Evolutionary conservation across 2,329 filamentous ascomycete species (phyloP), one percentile per base, ranked within the genome.

Genomic region (Elsinoe ampelina): DNA sequence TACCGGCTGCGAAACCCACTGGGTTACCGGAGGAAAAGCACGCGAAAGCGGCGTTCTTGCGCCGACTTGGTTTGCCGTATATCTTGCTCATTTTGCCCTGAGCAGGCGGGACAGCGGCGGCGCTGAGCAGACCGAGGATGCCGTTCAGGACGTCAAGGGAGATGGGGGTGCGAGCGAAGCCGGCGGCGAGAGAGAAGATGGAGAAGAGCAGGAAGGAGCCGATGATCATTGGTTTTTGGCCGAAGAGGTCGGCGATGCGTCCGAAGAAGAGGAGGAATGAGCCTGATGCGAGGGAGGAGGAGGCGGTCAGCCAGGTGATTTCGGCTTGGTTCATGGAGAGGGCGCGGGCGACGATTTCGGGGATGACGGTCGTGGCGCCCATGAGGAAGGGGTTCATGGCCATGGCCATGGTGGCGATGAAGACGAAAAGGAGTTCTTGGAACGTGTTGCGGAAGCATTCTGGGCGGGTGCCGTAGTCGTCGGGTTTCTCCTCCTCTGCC

Each of bases 221-320:
- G 15, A 85, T 75, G 63, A 86, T 82, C 65, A 86, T 74, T 0
- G 70, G 62, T 61, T 81, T 82, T 34, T 83, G 76, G n/a, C 83
- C 84, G 48, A 86, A 81, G 43, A 85, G 72, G 64, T 87, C 84
- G 1, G 83, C 82, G 5, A 85, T 70, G 61, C 80, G 80, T 38
- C 83, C 84, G 58, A 87, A 84, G 62, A 83, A 79, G 7, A 87
- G 75, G 60, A 87, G 75, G 62, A 87, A 81, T 0, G 83, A 77
- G 5, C 83, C 83, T 35, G 80, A 80, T 1, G 79, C 80, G 13
- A 87, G 73, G 71, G 80, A 79, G 38, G 79, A 75, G n/a, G 82
- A 77, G 6, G 82, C 82, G 47, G 75, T 77, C 59, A 86, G 82
- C 83, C 84, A 87, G 0, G 83, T 84, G 20, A 87, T 79, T 63